Evolutionary conservation across 495 filamentous ascomycete species (phyloP).

Genomic region (Penicillium soppii): DNA sequence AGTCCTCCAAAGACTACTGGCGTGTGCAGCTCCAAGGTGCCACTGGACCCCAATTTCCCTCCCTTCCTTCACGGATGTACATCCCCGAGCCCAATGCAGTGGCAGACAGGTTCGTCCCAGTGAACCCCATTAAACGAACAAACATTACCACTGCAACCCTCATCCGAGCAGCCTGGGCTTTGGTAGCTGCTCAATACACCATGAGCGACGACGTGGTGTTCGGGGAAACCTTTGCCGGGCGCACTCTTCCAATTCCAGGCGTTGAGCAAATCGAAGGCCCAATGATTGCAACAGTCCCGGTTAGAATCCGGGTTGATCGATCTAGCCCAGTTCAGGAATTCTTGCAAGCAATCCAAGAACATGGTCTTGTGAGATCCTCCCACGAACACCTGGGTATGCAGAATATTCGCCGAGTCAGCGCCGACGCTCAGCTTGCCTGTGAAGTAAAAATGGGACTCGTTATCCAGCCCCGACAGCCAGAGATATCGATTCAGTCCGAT

Average conservation of each 20-base stretch:
- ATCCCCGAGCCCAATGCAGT: constrained; percentile 46
- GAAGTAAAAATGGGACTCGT: constrained; percentile 10
- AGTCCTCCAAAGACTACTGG: constrained; percentile 28
- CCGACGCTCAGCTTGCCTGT: constrained; percentile 8
- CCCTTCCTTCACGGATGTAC: constrained; percentile 46
- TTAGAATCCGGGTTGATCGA: constrained; percentile 36
- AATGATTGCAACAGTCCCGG: constrained; percentile 56
- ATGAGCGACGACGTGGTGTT: constrained; percentile 46
- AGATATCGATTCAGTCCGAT: neutral
- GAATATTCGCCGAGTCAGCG: constrained; percentile 11
- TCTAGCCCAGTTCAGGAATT: constrained; percentile 8
- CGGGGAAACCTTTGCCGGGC: constrained; percentile 47
- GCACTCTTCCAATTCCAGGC: constrained; percentile 32
- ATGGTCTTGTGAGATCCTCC: constrained; percentile 1
- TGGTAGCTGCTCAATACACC: constrained; percentile 42
- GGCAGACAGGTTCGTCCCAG: constrained; percentile 40
- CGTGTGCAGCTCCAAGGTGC: constrained; percentile 40
- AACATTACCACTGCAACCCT: constrained; percentile 48
- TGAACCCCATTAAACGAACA: constrained; percentile 25
- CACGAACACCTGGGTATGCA: constrained; percentile 12
- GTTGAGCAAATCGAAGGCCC: constrained; percentile 21
- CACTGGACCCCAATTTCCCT: constrained; percentile 45
- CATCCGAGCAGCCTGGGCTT: constrained; percentile 55
- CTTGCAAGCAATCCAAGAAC: constrained; percentile 7
- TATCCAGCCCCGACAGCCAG: constrained; percentile 5